Conservation (phyloP, 768 basidiomycete genomes). For the Cystofilobasidium capitatum region DNA sequence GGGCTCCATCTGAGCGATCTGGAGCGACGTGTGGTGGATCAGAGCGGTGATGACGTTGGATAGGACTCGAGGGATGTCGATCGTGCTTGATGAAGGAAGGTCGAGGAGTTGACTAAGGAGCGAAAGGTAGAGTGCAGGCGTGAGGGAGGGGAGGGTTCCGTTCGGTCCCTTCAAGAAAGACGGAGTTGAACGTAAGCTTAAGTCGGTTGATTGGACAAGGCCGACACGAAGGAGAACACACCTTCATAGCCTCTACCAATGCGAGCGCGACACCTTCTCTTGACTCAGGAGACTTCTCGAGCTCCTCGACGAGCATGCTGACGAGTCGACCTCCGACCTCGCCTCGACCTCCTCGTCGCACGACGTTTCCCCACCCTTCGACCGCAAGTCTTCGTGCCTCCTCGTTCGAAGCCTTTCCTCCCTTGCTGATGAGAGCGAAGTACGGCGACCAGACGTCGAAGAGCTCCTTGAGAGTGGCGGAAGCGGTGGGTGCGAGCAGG, state of each 20-base stretch:
- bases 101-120: conserved; percentile 26
- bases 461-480: conserved; percentile 22
- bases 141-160: conserved; percentile 31
- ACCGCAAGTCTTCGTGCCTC: conserved; percentile 45
- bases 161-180: conserved; percentile 46
- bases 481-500: conserved; percentile 28
- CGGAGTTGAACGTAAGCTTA: conserved; percentile 53
- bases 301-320: conserved; percentile 43
- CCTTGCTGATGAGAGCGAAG: conserved; percentile 30
- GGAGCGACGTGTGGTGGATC: conserved; percentile 25
- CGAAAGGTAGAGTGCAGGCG: conserved; percentile 27
- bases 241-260: conserved; percentile 58
- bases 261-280: conserved; percentile 60
- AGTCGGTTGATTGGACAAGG: conserved; percentile 34
- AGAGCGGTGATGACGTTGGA: conserved; percentile 29
- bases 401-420: conserved; percentile 58
- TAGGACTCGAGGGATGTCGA: conserved; percentile 21
- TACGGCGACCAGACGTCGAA: conserved; percentile 35
- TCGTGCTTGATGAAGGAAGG: conserved; percentile 6
- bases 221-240: conserved; percentile 40
- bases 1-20: conserved; percentile 27
- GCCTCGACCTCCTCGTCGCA: conserved; percentile 58
- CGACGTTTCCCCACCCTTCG: conserved; percentile 74
- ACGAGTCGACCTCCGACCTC: conserved; percentile 53
- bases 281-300: conserved; percentile 40